Evolutionary conservation across 179 eudicot species (phyloP).

Genomic region (Amaranthus tricolor): DNA sequence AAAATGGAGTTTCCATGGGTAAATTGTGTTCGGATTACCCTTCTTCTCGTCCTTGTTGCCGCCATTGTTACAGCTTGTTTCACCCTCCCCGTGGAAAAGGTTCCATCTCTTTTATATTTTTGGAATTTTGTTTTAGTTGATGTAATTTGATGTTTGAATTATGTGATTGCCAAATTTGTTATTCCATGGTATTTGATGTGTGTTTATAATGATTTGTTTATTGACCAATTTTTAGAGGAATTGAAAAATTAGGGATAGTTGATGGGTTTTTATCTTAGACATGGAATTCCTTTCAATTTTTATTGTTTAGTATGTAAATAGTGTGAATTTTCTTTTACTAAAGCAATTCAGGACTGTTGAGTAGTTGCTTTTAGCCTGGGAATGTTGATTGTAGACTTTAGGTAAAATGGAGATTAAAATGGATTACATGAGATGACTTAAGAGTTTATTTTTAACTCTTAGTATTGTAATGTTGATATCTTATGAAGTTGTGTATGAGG

Average conservation of each 20-base stretch:
- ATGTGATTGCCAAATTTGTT: background rate
- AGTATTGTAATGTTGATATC: too few species aligned
- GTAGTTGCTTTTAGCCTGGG: background rate
- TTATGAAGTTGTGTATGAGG: background rate
- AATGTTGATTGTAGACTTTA: background rate
- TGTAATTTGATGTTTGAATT: background rate
- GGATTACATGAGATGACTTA: background rate
- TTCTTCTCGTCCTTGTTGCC: slow-evolving; percentile 53
- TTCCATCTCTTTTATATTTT: slow-evolving; percentile 22
- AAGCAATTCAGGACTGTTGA: background rate
- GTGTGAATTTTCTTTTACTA: background rate
- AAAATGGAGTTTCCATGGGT: slow-evolving; percentile 68
- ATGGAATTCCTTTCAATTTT: background rate
- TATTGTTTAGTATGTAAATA: background rate
- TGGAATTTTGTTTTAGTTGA: background rate
- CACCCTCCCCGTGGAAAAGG: slow-evolving; percentile 87
- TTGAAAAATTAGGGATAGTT: background rate
- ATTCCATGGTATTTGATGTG: background rate
- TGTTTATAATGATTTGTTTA: background rate
- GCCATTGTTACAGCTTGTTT: slow-evolving; percentile 66
- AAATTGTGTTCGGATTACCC: slow-evolving; percentile 40
- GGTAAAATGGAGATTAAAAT: too few species aligned
- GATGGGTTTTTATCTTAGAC: background rate
- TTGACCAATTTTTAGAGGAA: background rate
- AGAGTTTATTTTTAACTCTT: background rate